Percentiles rank a stretch among this genome's conserved stretches.
phyloP scores from a whole-genome alignment of 1,284 basidiomycete genomes.

The Tremellales sp. region DNA sequence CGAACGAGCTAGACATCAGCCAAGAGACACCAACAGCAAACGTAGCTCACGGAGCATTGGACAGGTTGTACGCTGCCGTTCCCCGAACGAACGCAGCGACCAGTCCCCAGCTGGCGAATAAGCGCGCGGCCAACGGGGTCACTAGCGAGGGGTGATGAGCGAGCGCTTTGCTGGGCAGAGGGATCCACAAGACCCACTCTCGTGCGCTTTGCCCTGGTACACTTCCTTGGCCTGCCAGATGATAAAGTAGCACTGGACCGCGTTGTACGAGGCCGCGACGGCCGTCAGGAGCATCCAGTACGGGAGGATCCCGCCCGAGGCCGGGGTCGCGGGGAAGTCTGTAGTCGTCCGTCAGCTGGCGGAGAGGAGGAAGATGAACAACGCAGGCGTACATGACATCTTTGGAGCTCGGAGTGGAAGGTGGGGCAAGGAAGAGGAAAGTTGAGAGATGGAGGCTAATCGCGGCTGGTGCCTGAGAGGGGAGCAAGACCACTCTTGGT shows the following conservation, averaged over 20 bases:
- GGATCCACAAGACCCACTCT: conserved; percentile 41
- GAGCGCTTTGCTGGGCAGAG: neutral
- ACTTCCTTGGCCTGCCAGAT: conserved; percentile 71
- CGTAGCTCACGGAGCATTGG: conserved; percentile 64
- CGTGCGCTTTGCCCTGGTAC: conserved; percentile 60
- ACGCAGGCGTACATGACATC: too few species aligned
- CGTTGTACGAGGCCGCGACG: conserved; percentile 74
- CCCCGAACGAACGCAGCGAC: conserved; percentile 72
- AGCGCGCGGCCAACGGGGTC: conserved; percentile 74
- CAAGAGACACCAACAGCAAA: neutral
- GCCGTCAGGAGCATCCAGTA: conserved; percentile 81
- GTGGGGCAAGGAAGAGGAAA: too few species aligned
- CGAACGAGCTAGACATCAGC: neutral
- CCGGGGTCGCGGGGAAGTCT: too few species aligned
- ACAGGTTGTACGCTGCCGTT: conserved; percentile 83
- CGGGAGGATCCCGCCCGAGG: conserved; percentile 63
- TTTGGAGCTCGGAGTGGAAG: too few species aligned
- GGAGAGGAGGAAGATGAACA: too few species aligned
- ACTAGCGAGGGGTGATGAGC: conserved; percentile 53
- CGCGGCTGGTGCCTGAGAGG: too few species aligned
- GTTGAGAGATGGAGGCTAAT: too few species aligned
- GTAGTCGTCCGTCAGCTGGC: too few species aligned
- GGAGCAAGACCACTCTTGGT: too few species aligned
- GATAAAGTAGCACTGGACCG: conserved; percentile 73
- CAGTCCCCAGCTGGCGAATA: conserved; percentile 84